Base-by-base conservation (phyloP, 225 moss, liverwort and hornwort genomes). In the Bryum argenteum region DNA sequence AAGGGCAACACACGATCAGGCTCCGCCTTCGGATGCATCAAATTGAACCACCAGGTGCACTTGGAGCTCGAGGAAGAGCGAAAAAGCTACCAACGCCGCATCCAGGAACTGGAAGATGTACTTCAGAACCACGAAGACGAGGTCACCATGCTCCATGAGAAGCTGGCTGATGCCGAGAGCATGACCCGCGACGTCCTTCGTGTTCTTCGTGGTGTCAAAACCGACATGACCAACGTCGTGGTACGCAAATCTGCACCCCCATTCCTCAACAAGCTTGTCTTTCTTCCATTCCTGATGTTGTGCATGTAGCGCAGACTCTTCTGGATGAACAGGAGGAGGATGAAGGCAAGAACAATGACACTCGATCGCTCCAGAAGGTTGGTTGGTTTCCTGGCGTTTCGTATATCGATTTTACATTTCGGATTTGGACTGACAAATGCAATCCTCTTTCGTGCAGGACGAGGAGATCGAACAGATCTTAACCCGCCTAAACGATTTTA, bases 141-240 rank as follows among this genome's bases (percentile, higher is more conserved):
- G 86, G 95, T 96, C 69, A 79, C 75, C 39, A 88, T 84, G 89
- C 87, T 96, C 20, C 91, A 96, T 68, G 91, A 87, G 12, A 93
- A 91, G 70, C 91, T 96, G 23, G 93, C 88, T 5, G 95, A 93
- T 69, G 95, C 93, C 6, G 95, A 96, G 81, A 90, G 88, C 52
- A 96, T 96, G 93, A 96, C 95, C 2, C 85, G 90, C 64, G 95
- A 93, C 54, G 91, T 96, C 8, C 81, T 96, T 56, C 71, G 88
- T 22, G 93, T 93, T 71, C 91, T 96, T 17, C 85, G 91, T 0
- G 91, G 95, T 54, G 91, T 96, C 54, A 96, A 93, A 76, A 72
- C 90, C 75, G 93, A 96, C 77, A 96, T 96, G 69, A 81, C 93
- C 15, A 93, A 83, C 58, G 93, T 91, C 53, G 95, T 91, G 67